phyloP scores from a whole-genome alignment of 768 basidiomycete species.

The Leucosporidium creatinivorum region DNA sequence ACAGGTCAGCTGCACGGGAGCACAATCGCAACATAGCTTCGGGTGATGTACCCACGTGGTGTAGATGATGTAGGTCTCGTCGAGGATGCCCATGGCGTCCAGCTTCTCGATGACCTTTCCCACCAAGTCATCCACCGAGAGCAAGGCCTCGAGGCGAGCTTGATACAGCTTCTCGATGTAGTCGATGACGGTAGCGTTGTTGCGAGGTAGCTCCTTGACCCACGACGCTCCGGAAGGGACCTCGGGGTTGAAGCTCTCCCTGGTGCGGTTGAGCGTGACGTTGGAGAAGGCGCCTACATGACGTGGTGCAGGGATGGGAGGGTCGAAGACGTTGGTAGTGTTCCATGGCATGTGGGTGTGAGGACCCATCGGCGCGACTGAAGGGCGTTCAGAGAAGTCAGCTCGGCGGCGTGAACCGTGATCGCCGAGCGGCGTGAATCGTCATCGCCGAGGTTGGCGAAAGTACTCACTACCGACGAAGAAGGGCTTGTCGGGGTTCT shows the following conservation, averaged over 20 bases:
- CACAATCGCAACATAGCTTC: no score
- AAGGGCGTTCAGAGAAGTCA: no score
- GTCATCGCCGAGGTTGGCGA: no score
- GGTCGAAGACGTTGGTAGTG: background rate
- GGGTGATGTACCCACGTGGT: slow-evolving; percentile 4
- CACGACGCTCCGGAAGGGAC: slow-evolving; percentile 23
- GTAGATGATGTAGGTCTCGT: slow-evolving; percentile 30
- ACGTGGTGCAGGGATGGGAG: slow-evolving; percentile 17
- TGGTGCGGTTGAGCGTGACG: slow-evolving; percentile 1
- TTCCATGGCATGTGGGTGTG: background rate
- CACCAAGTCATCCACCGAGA: slow-evolving; percentile 32
- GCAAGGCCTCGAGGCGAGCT: slow-evolving; percentile 12
- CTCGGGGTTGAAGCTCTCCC: slow-evolving; percentile 14
- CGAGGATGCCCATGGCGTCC: slow-evolving; percentile 17
- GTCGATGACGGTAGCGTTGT: slow-evolving; percentile 19
- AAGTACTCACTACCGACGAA: slow-evolving; percentile 3
- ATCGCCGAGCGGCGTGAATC: no score
- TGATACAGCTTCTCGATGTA: slow-evolving; percentile 31
- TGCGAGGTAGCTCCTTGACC: slow-evolving; percentile 17
- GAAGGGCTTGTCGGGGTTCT: slow-evolving; percentile 21
- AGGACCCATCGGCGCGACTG: slow-evolving; percentile 22
- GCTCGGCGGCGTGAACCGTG: no score
- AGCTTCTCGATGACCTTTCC: slow-evolving; percentile 25
- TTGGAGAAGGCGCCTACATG: slow-evolving; percentile 24
- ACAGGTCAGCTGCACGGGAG: no score